Evolutionary conservation across 2,329 filamentous ascomycete species (phyloP).

Genomic region (Albophoma yamanashiensis): DNA sequence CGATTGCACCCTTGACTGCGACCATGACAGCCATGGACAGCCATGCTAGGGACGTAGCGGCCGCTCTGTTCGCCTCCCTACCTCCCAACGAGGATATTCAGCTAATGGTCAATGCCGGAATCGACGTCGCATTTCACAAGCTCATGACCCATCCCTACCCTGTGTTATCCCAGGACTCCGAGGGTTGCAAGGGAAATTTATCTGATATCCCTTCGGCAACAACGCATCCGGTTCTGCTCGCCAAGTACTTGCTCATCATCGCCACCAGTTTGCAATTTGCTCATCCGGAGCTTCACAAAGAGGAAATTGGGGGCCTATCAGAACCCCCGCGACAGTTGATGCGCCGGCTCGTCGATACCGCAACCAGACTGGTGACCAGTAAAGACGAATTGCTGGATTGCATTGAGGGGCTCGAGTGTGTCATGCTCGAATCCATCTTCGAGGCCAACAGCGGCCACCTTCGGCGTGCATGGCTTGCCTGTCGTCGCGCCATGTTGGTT

Average conservation of each 20-base stretch:
- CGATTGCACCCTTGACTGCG: not conserved
- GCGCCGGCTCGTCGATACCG: not conserved
- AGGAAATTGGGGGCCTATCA: not conserved
- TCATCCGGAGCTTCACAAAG: not conserved
- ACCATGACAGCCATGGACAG: not conserved
- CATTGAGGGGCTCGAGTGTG: slow-evolving; percentile 36
- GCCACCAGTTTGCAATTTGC: not conserved
- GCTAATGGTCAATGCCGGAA: not conserved
- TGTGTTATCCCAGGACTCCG: not conserved
- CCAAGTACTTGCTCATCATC: not conserved
- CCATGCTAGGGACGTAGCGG: not conserved
- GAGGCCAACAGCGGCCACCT: slow-evolving; percentile 35
- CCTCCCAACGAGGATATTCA: not conserved
- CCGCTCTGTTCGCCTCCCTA: not conserved
- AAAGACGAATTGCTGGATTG: slow-evolving; percentile 34
- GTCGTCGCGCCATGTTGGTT: slow-evolving; percentile 7
- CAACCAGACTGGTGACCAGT: slow-evolving; percentile 24
- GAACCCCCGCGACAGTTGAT: not conserved
- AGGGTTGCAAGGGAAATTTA: slow-evolving; percentile 5
- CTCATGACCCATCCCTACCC: not conserved
- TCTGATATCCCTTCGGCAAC: slow-evolving; percentile 15
- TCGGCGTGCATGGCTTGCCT: slow-evolving; percentile 31
- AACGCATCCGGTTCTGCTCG: not conserved
- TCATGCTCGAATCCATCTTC: slow-evolving; percentile 37
- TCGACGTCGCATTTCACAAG: not conserved